Percentiles rank a stretch among this genome's conserved stretches.
Evolutionary conservation across 495 filamentous ascomycete genomes (phyloP).

Genomic region (Darksidea phi): DNA sequence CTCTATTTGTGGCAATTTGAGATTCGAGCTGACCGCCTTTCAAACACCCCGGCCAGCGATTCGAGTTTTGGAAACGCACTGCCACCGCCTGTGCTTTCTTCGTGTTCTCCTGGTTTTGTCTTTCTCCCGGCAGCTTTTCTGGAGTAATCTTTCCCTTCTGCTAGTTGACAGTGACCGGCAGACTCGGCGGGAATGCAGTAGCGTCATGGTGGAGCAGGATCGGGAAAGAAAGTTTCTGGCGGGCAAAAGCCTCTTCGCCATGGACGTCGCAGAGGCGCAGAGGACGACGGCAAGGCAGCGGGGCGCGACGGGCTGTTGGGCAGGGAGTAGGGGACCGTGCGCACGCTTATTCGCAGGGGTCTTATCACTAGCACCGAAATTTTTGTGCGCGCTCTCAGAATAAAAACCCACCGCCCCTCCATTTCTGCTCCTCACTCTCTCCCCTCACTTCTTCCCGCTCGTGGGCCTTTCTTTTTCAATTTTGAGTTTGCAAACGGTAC

Average conservation of each 20-base stretch:
- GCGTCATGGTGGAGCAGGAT: not conserved
- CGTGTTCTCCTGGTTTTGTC: too few relatives aligned
- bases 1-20: too few relatives aligned
- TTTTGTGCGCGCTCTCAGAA: conserved; percentile 9
- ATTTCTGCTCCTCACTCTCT: conserved; percentile 9
- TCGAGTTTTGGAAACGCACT: too few relatives aligned
- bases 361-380: conserved; percentile 9
- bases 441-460: conserved; percentile 6
- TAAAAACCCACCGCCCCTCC: conserved; percentile 25
- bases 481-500: conserved; percentile 4
- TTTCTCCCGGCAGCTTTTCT: too few relatives aligned
- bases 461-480: conserved; percentile 17
- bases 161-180: not conserved
- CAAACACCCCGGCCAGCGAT: too few relatives aligned
- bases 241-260: not conserved
- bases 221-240: not conserved
- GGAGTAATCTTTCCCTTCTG: too few relatives aligned
- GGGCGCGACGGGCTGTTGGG: not conserved
- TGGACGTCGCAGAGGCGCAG: not conserved
- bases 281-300: not conserved
- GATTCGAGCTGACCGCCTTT: too few relatives aligned
- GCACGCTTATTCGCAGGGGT: conserved; percentile 13
- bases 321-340: conserved; percentile 4
- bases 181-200: not conserved
- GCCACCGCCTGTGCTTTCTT: not conserved